phyloP scores from a whole-genome alignment of 805 yeast genomes.

The Starmerella kuoi region DNA sequence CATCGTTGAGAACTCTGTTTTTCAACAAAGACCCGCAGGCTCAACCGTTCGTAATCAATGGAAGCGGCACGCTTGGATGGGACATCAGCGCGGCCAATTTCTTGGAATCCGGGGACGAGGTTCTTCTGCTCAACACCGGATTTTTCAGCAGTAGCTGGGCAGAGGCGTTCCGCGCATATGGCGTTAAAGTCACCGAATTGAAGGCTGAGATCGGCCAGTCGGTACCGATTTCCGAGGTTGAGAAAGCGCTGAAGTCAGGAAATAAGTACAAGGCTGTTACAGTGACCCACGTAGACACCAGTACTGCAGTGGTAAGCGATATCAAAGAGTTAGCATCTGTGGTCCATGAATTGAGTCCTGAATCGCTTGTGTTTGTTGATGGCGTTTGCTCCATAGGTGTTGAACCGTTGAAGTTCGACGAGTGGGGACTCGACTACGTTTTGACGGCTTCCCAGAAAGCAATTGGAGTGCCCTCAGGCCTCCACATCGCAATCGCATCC shows the following conservation, averaged over 20 bases:
- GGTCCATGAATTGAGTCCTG: conserved; percentile 59
- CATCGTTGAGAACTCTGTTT: conserved; percentile 61
- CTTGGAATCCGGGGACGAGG: conserved; percentile 50
- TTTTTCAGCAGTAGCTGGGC: conserved; percentile 75
- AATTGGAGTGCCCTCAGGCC: conserved; percentile 86
- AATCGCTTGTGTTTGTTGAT: conserved; percentile 74
- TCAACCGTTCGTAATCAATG: conserved; percentile 73
- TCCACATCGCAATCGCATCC: conserved; percentile 64
- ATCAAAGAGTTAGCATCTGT: conserved; percentile 49
- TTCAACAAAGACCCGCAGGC: conserved; percentile 52
- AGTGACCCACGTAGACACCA: conserved; percentile 91
- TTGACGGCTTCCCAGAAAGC: conserved; percentile 94
- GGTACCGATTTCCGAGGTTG: conserved; percentile 46
- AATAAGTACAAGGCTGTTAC: conserved; percentile 58
- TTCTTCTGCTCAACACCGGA: conserved; percentile 78
- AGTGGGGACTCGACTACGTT: conserved; percentile 81
- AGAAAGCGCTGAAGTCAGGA: conserved; percentile 37
- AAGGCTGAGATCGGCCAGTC: conserved; percentile 64
- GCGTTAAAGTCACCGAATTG: conserved; percentile 60
- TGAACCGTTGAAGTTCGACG: conserved; percentile 72
- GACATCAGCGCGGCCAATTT: conserved; percentile 76
- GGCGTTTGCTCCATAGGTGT: conserved; percentile 93
- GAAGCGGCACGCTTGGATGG: conserved; percentile 95
- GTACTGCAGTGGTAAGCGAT: conserved; percentile 81
- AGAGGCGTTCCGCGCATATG: conserved; percentile 59